Evolutionary conservation across 257 asterid species (phyloP).

Genomic region (Salvia splendens): DNA sequence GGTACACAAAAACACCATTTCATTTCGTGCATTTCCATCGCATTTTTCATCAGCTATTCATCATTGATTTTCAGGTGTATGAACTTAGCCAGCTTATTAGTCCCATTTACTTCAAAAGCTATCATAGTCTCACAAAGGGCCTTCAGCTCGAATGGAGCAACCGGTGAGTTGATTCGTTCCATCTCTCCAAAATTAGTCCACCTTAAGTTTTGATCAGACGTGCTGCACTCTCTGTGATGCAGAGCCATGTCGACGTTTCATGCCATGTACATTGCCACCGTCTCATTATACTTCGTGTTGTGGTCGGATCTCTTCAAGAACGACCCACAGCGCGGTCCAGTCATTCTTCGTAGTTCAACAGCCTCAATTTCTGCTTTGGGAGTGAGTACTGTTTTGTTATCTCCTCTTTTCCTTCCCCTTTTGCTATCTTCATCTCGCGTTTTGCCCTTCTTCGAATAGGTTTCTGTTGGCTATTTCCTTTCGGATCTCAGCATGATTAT

Average conservation of each 20-base stretch:
- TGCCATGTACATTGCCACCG: conserved; percentile 54
- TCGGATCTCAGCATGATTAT: conserved; percentile 79
- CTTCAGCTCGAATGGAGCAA: conserved; percentile 82
- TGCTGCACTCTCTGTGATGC: conserved; percentile 31
- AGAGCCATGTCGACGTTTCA: conserved; percentile 76
- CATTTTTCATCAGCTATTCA: not conserved
- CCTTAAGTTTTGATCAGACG: no score
- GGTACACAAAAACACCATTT: conserved; percentile 39
- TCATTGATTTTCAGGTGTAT: conserved; percentile 54
- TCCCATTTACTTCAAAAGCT: conserved; percentile 60
- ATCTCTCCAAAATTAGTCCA: not conserved
- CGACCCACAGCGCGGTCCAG: conserved; percentile 40
- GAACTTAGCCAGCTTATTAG: conserved; percentile 59
- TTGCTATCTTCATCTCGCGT: no score
- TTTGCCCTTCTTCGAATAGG: conserved; percentile 41
- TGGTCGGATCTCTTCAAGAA: conserved; percentile 62
- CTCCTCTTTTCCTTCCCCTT: not conserved
- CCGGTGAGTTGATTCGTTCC: conserved; percentile 47
- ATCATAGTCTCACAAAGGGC: conserved; percentile 49
- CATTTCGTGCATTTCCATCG: not conserved
- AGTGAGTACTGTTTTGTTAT: conserved; percentile 43
- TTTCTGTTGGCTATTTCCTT: conserved; percentile 74
- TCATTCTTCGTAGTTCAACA: conserved; percentile 58
- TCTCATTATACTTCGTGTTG: conserved; percentile 60
- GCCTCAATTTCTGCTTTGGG: conserved; percentile 64